Evolutionary conservation across 139 green algal species (phyloP), one percentile per base, ranked within the genome.

Genomic region (Chlamydomonas sphaeroides): DNA sequence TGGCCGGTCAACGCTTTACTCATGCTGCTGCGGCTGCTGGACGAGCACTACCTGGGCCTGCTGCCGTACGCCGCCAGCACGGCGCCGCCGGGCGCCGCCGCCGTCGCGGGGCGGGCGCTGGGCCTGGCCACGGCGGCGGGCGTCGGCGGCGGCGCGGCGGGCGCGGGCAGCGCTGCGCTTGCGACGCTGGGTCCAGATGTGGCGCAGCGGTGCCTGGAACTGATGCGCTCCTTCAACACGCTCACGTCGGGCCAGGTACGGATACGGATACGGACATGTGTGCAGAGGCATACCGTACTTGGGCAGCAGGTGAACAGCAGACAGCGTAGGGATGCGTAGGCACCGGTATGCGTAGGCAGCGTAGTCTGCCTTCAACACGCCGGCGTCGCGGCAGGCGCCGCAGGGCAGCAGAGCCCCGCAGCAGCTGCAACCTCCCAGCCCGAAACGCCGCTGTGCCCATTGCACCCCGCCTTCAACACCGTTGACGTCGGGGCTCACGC

Each of bases 1-100:
- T 88, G 92, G 39, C 65, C 93, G 11, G 91, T 95, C 32, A 92
- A 89, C 78, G 87, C 86, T n/a, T 84, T 80, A 26, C 89, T 96
- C 61, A 90, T 95, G 88, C 80, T 95, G 84, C 73, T 95, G 42
- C 86, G 85, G 51, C 84, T 94, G 78, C 51, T 95, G 82, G 86
- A 91, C 21, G 87, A 90, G 39, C 95, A 95, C 76, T 75, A 74
- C 62, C 45, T 74, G 76, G 76, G 62, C 23, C 63, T 73, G 8
- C 76, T 89, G 61, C 68, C 88, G 30, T 74, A 72, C 20, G 20
- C 65, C 20, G 79, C 83, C 61, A 3, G 17, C 21, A 51, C 30
- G 18, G 48, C 63, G 63, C 23, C 6, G 35, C 36, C 0, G 30
- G 56, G 56, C 56, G 38, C n/a, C 57, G 57, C 38, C 15, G 30